These are phyloP conservation scores for Pyricularia pennisetigena DNA, from an alignment of 2,329 filamentous ascomycete species.

Conservation along the genomic window DNA sequence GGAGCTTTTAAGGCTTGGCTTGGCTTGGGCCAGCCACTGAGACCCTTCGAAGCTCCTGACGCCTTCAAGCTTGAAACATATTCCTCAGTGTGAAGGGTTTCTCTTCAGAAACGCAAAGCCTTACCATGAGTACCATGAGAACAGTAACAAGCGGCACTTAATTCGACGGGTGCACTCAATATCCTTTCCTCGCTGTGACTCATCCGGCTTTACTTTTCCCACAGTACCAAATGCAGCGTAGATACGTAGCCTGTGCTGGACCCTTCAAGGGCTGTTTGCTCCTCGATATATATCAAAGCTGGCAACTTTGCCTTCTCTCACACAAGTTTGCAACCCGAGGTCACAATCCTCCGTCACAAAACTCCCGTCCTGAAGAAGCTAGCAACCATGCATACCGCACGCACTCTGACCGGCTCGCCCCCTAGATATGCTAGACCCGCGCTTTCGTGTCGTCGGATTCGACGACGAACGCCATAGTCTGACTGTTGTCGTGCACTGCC, in stretches of 20 bases:
- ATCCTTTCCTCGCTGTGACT: background rate
- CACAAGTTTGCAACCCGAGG: background rate
- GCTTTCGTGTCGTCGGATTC: background rate
- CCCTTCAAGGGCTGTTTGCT: background rate
- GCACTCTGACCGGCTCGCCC: background rate
- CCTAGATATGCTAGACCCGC: background rate
- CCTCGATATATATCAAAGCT: background rate
- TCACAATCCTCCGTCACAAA: background rate
- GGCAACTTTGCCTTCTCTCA: background rate
- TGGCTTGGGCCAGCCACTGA: too few relatives aligned
- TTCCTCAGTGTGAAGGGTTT: background rate
- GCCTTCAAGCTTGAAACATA: conserved; percentile 3
- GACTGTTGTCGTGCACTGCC: background rate
- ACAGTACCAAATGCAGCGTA: background rate
- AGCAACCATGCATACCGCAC: background rate
- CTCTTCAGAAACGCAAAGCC: background rate
- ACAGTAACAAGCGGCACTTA: background rate
- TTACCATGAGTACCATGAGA: background rate
- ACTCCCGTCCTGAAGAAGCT: too few relatives aligned
- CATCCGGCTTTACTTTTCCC: background rate
- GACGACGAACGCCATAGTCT: background rate
- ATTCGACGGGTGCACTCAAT: too few relatives aligned
- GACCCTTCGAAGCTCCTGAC: background rate
- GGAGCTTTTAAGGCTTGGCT: too few relatives aligned
- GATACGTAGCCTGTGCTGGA: background rate